Percentiles rank a stretch among this genome's conserved stretches.
These are phyloP conservation scores for Trichophyton schoenleinii DNA, from an alignment of 2,329 filamentous ascomycete species.

Conservation along the genomic window DNA sequence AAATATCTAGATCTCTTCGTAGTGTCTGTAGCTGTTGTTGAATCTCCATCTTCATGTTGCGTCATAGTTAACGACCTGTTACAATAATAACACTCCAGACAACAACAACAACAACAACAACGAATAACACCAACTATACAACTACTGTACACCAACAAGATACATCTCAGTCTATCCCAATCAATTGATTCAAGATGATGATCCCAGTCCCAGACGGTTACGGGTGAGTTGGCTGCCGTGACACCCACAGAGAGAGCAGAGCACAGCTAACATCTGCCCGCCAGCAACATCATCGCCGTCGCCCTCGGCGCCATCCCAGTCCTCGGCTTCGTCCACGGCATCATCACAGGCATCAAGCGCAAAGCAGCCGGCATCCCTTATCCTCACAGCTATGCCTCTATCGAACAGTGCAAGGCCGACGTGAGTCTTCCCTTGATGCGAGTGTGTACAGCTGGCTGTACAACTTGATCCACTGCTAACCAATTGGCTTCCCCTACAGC, in stretches of 20 bases:
- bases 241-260: not conserved
- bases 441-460: not conserved
- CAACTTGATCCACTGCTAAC: not conserved
- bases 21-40: too few species aligned
- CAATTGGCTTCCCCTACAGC: conserved; percentile 15
- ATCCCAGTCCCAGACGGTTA: conserved; percentile 34
- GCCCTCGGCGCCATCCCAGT: conserved; percentile 43
- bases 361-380: conserved; percentile 43
- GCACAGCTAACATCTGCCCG: not conserved
- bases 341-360: conserved; percentile 36
- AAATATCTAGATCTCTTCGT: too few species aligned
- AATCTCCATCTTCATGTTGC: too few species aligned
- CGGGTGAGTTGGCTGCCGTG: conserved; percentile 26
- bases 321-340: conserved; percentile 41
- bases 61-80: too few species aligned
- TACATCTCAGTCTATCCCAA: not conserved
- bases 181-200: conserved; percentile 2
- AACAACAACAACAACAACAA: too few species aligned
- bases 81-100: too few species aligned
- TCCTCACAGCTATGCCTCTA: conserved; percentile 47
- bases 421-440: conserved; percentile 15
- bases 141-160: too few species aligned
- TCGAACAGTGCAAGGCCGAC: conserved; percentile 40
- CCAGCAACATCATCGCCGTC: conserved; percentile 44
- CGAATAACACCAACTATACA: not conserved